Percentiles rank a stretch among this genome's conserved stretches.
Evolutionary conservation across 192 early-diverging fungal species (phyloP).

Genomic region (Gaertneriomyces semiglobifer): DNA sequence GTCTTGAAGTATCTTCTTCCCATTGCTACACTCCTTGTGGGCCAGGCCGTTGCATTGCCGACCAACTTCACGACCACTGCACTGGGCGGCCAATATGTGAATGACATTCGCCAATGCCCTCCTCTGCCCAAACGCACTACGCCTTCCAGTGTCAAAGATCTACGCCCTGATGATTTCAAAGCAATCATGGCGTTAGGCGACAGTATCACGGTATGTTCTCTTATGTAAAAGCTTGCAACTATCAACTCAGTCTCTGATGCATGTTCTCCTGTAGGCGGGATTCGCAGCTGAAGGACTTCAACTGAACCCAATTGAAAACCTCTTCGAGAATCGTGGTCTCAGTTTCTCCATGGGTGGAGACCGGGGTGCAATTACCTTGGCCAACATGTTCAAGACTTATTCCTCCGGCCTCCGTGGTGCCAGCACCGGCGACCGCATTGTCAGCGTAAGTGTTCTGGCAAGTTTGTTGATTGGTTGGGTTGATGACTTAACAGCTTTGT

Average conservation of each 20-base stretch:
- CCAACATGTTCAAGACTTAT: conserved; percentile 46
- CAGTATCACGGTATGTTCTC: conserved; percentile 1
- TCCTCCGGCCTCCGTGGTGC: conserved; percentile 35
- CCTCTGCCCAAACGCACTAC: not conserved
- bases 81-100: not conserved
- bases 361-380: conserved; percentile 36
- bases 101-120: not conserved
- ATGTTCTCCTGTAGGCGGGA: conserved; percentile 44
- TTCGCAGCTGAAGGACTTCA: conserved; percentile 42
- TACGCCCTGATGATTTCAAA: conserved; percentile 47
- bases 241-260: too few relatives aligned
- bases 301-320: conserved; percentile 25
- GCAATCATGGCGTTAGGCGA: conserved; percentile 55
- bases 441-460: not conserved
- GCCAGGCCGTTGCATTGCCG: not conserved
- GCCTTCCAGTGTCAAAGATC: too few relatives aligned
- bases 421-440: conserved; percentile 40
- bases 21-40: not conserved
- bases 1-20: not conserved
- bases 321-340: conserved; percentile 51
- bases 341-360: conserved; percentile 53
- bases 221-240: too few relatives aligned
- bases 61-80: not conserved
- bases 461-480: not conserved
- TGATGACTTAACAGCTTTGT: too few relatives aligned